A percentile compares a stretch with the other conserved stretches of the same genome.
Conservation (phyloP, 208 protist species). For the Acanthamoeba castellanii region DNA sequence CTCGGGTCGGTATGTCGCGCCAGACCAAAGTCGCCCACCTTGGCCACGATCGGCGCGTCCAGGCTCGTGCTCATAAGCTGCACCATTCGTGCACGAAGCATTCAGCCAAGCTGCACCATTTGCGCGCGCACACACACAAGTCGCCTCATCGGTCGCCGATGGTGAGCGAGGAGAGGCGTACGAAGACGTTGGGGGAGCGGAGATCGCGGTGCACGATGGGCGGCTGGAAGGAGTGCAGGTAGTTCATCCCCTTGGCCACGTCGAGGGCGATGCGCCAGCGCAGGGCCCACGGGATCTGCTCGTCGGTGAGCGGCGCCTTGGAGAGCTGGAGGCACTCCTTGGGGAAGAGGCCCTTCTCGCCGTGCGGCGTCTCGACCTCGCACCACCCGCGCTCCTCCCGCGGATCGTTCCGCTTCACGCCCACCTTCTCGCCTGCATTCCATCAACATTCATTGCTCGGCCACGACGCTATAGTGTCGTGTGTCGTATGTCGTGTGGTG, state of each 20-base stretch:
- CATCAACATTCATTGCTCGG: too few relatives aligned
- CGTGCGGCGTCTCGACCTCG: neutral
- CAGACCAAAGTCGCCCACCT: constrained; percentile 83
- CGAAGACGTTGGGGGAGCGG: constrained; percentile 80
- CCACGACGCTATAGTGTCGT: too few relatives aligned
- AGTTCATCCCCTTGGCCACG: constrained; percentile 75
- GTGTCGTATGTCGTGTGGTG: too few relatives aligned
- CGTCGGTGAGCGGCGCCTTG: constrained; percentile 10
- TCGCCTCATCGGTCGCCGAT: too few relatives aligned
- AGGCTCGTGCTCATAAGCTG: constrained; percentile 51
- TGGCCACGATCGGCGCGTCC: constrained; percentile 8
- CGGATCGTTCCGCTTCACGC: neutral
- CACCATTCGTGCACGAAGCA: neutral
- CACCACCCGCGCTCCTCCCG: constrained; percentile 18
- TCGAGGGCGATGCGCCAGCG: constrained; percentile 76
- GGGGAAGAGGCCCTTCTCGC: constrained; percentile 33
- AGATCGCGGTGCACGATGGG: constrained; percentile 83
- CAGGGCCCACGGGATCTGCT: constrained; percentile 52
- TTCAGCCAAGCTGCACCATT: neutral
- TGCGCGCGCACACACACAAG: too few relatives aligned
- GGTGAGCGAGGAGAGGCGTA: neutral
- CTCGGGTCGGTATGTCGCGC: constrained; percentile 44
- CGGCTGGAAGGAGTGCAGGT: constrained; percentile 64
- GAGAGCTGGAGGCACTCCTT: constrained; percentile 2
- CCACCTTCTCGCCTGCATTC: constrained; percentile 24